Evolutionary conservation across 176 grass and related monocot genomes (phyloP).

Genomic region (Paspalum vaginatum): DNA sequence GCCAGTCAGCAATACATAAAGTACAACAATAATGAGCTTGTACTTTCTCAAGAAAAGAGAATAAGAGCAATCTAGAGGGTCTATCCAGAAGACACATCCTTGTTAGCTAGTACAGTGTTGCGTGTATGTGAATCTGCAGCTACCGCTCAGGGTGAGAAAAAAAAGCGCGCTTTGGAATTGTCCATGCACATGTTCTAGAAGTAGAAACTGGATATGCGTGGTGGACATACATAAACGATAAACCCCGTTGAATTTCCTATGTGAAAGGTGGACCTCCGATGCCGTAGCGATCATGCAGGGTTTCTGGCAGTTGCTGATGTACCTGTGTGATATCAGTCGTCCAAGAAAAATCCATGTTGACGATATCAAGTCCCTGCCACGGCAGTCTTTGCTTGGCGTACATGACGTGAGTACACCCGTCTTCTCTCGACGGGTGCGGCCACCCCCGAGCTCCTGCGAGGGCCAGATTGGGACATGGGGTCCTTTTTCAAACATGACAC

Average conservation of each 20-base stretch:
- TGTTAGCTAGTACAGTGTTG: neutral
- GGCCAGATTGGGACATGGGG: too few relatives aligned
- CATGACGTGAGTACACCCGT: too few relatives aligned
- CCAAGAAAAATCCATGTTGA: too few relatives aligned
- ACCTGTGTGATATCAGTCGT: too few relatives aligned
- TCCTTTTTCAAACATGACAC: too few relatives aligned
- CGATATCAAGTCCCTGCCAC: too few relatives aligned
- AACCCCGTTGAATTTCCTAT: neutral
- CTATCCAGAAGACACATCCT: neutral
- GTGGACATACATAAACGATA: neutral
- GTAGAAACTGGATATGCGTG: constrained; percentile 5
- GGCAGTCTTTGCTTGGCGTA: too few relatives aligned
- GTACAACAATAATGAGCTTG: neutral
- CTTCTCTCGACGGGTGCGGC: too few relatives aligned
- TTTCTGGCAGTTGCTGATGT: too few relatives aligned
- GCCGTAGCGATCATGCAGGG: neutral
- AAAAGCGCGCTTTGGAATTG: neutral
- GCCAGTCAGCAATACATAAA: too few relatives aligned
- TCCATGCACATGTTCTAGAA: constrained; percentile 11
- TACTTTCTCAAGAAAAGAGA: neutral
- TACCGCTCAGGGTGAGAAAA: neutral
- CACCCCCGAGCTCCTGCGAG: too few relatives aligned
- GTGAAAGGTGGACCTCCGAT: neutral
- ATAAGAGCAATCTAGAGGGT: neutral
- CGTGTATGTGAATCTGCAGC: neutral